phyloP scores from a whole-genome alignment of 2,329 filamentous ascomycete genomes.

The Aspergillus cejpii region DNA sequence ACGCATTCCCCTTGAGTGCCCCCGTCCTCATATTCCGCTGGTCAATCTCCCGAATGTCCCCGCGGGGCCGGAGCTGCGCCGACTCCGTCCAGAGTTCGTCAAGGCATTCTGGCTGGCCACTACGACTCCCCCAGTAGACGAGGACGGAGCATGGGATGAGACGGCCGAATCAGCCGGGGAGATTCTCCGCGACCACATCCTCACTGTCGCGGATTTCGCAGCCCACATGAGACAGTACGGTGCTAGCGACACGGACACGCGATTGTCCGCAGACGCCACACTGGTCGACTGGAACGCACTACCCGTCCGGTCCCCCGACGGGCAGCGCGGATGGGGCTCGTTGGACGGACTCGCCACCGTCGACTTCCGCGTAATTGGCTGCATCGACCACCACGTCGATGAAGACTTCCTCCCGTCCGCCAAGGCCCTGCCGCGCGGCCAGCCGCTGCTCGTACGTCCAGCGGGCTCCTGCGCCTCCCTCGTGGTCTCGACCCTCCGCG shows the following conservation, averaged over 20 bases:
- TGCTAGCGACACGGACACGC: neutral
- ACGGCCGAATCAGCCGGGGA: constrained; percentile 20
- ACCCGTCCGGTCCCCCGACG: constrained; percentile 40
- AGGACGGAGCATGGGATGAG: constrained; percentile 21
- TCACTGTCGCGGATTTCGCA: constrained; percentile 39
- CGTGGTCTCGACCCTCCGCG: constrained; percentile 46
- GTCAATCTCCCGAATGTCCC: constrained; percentile 49
- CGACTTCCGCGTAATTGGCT: constrained; percentile 43
- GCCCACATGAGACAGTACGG: constrained; percentile 15
- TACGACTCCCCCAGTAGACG: constrained; percentile 14
- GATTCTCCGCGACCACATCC: constrained; percentile 30
- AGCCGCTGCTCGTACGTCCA: constrained; percentile 49
- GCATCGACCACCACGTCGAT: constrained; percentile 59
- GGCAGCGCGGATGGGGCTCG: constrained; percentile 41
- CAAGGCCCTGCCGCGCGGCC: constrained; percentile 27
- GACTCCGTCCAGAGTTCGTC: constrained; percentile 53
- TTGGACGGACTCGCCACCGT: constrained; percentile 44
- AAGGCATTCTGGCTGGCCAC: constrained; percentile 49
- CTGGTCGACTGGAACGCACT: constrained; percentile 45
- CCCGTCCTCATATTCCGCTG: constrained; percentile 49
- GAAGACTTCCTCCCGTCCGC: constrained; percentile 47
- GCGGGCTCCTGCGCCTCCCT: constrained; percentile 56
- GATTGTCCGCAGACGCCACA: constrained; percentile 21
- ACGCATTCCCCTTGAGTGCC: constrained; percentile 37
- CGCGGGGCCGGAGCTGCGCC: constrained; percentile 43